Conservation (phyloP, 257 asterid genomes). For the Solanum paucissectum region DNA sequence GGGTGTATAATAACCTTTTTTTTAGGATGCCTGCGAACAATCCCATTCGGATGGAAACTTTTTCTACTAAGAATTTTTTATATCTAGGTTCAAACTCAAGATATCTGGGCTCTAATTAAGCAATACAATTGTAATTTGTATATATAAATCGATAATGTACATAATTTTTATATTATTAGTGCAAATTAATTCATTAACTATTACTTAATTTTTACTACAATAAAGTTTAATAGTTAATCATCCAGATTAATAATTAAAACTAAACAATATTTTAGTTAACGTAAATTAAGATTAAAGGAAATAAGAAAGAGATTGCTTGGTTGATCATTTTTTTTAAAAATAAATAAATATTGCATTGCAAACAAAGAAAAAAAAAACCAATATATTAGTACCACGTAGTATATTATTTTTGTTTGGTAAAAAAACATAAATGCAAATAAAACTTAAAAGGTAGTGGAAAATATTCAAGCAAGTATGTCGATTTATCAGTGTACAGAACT, state of each 20-base stretch:
- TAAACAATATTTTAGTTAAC: not conserved
- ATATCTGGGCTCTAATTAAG: too few species aligned
- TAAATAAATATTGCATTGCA: not conserved
- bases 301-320: not conserved
- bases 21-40: too few species aligned
- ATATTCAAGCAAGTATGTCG: not conserved
- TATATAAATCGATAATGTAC: not conserved
- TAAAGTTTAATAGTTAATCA: not conserved
- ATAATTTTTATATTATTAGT: not conserved
- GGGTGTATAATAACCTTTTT: too few species aligned
- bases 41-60: accelerated
- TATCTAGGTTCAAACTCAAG: accelerated
- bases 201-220: not conserved
- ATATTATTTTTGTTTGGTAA: not conserved
- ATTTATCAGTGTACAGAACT: not conserved
- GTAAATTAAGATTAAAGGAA: not conserved
- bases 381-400: not conserved
- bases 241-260: not conserved
- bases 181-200: not conserved
- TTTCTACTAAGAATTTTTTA: not conserved
- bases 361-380: not conserved
- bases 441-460: not conserved
- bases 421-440: not conserved
- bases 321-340: not conserved
- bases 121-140: too few species aligned